Percentiles rank a stretch among this genome's conserved stretches.
phyloP scores from a whole-genome alignment of 164 flowering plant species.

The Cinnamomum chago region DNA sequence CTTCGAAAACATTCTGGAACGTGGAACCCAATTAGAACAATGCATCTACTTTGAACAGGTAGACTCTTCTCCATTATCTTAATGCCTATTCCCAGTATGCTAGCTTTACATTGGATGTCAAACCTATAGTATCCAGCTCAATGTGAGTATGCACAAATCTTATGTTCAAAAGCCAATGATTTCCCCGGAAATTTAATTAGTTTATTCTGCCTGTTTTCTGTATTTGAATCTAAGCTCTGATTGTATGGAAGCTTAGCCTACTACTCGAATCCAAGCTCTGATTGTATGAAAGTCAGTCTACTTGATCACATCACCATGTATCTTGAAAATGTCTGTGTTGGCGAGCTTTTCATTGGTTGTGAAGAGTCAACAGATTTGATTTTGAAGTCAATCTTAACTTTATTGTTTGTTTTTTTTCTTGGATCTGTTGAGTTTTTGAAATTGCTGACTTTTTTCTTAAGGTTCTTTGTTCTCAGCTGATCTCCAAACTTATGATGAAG shows the following conservation, averaged over 20 bases:
- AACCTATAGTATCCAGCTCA: background rate
- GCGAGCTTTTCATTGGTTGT: too few species aligned
- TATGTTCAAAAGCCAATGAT: background rate
- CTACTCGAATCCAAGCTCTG: background rate
- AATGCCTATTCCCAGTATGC: background rate
- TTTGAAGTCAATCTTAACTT: too few species aligned
- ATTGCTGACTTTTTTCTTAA: too few species aligned
- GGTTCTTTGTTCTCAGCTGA: too few species aligned
- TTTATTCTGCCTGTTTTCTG: background rate
- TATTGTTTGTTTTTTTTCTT: too few species aligned
- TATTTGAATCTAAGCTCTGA: background rate
- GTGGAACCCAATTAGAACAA: background rate
- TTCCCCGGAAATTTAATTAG: background rate
- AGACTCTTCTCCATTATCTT: background rate
- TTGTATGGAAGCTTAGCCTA: background rate
- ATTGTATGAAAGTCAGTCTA: background rate
- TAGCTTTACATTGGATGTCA: background rate
- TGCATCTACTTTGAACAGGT: background rate
- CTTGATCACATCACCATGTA: too few species aligned
- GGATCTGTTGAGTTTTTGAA: too few species aligned
- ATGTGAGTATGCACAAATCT: background rate
- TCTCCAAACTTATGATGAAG: too few species aligned
- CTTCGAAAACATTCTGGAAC: constrained; percentile 10
- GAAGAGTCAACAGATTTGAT: too few species aligned
- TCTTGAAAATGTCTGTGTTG: too few species aligned